Percentiles rank a stretch among this genome's conserved stretches.
Evolutionary conservation across 2,329 filamentous ascomycete species (phyloP).

Genomic region (Colletotrichum sidae): DNA sequence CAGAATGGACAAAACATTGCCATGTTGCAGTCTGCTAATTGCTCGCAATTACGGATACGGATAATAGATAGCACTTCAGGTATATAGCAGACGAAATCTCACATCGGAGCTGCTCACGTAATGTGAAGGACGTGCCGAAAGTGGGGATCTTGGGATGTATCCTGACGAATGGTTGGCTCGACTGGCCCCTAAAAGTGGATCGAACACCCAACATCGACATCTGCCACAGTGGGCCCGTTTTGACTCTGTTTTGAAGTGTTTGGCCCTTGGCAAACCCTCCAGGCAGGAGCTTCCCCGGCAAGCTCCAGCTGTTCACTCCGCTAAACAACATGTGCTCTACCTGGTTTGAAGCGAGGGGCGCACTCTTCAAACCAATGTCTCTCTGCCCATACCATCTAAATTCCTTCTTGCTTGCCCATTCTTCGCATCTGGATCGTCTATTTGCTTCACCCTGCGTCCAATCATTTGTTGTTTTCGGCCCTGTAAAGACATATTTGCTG

Average conservation of each 20-base stretch:
- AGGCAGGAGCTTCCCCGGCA: constrained; percentile 1
- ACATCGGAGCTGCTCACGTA: too few species aligned
- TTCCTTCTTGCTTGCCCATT: constrained; percentile 14
- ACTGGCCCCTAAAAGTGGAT: constrained; percentile 17
- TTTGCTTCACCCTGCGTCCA: constrained; percentile 6
- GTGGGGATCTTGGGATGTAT: not conserved
- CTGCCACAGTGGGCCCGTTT: constrained; percentile 38
- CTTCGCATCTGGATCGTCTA: constrained; percentile 1
- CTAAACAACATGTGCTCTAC: constrained; percentile 1
- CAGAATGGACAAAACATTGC: too few species aligned
- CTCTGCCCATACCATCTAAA: not conserved
- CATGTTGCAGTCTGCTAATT: too few species aligned
- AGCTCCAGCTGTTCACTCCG: constrained; percentile 16
- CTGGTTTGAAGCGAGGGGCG: not conserved
- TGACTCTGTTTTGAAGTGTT: constrained; percentile 36
- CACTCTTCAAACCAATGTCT: constrained; percentile 4
- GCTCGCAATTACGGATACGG: too few species aligned
- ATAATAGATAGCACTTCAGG: too few species aligned
- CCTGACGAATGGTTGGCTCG: constrained; percentile 23
- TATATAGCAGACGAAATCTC: constrained; percentile 5
- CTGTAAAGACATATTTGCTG: constrained; percentile 4
- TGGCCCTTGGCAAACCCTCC: constrained; percentile 27
- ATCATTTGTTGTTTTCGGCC: constrained; percentile 16
- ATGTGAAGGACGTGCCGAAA: too few species aligned
- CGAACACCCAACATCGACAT: constrained; percentile 26